Base-by-base conservation (phyloP, 208 protist genomes). In the Leishmania guyanensis region DNA sequence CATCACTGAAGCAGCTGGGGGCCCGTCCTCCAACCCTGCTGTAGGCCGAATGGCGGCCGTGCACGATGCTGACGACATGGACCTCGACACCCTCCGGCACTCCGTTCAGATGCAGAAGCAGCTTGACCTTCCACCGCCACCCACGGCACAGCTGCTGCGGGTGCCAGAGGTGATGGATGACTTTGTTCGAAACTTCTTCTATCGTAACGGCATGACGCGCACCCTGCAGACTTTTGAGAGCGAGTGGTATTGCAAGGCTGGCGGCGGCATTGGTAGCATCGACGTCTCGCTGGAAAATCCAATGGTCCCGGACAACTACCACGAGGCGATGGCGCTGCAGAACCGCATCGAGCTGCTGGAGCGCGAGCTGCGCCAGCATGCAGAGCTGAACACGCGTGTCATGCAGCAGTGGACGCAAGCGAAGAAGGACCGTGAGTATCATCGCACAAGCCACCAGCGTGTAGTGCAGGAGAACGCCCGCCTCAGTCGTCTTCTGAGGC, bases 121-220 rank as follows among this genome's bases (percentile, higher is more conserved):
- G 60, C 60, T 56, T 22, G 84, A 93, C n/a, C 74, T 94, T 33
- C 94, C 93, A 26, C 81, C 92, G 5, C 85, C 87, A 26, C 91
- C 96, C 29, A 98, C 90, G 56, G 88, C 94, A n/a, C 81, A 93
- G 68, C 84, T 98, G 20, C 90, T 94, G 77, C 94, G 92, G 50
- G 84, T 96, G 53, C 97, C 97, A n/a, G 95, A 98, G 83, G 95
- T 97, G 39, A 94, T 96, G 65, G 94, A 98, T 70, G 97, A 98
- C 87, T 98, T 96, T 82, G 87, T 98, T 65, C 89, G 95, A 3
- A 98, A 98, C 83, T 98, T 98, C 79, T 88, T 98, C 39, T 70
- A 96, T 5, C 90, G 95, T 54, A 90, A 97, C 65, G 88, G 88
- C 51, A 93, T 98, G 91, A 84, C 80, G 46, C 74, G 83, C 26